These are phyloP conservation scores for Arthroderma uncinatum DNA, from an alignment of 2,329 filamentous ascomycete species.

Conservation along the genomic window DNA sequence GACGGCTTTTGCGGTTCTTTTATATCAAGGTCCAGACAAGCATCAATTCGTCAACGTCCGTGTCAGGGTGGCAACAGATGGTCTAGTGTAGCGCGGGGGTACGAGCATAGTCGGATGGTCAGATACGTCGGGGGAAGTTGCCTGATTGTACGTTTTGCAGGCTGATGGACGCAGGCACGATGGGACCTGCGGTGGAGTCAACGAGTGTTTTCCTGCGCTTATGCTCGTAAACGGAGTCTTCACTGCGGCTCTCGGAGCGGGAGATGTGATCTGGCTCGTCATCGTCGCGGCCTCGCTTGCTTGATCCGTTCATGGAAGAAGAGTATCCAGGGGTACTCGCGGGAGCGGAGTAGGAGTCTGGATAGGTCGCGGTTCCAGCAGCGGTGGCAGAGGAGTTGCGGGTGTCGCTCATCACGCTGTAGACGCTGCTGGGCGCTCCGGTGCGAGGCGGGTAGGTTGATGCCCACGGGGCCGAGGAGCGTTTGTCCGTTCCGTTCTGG, in stretches of 20 bases:
- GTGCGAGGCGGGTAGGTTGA: constrained; percentile 68
- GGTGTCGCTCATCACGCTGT: constrained; percentile 80
- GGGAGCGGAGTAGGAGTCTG: constrained; percentile 45
- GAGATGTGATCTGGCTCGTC: constrained; percentile 55
- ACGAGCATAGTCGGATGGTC: background rate
- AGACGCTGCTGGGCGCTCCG: constrained; percentile 63
- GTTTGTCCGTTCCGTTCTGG: constrained; percentile 68
- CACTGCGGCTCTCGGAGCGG: constrained; percentile 50
- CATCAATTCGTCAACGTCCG: background rate
- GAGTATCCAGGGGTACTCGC: constrained; percentile 23
- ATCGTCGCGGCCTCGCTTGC: constrained; percentile 54
- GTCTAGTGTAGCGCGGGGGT: background rate
- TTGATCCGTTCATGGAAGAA: constrained; percentile 54
- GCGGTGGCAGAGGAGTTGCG: constrained; percentile 55
- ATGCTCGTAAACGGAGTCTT: constrained; percentile 49
- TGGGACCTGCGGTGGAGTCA: constrained; percentile 29
- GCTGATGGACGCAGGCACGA: constrained; percentile 15
- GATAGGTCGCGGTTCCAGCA: constrained; percentile 57
- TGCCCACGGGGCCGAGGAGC: constrained; percentile 66
- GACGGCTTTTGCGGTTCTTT: background rate
- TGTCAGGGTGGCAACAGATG: background rate
- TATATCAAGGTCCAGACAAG: background rate
- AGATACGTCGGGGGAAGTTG: background rate
- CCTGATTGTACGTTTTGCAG: constrained; percentile 37
- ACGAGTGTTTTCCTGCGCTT: constrained; percentile 73